These are phyloP conservation scores for Vitis hybrid DNA, from an alignment of 177 flowering plant species.

Conservation along the genomic window DNA sequence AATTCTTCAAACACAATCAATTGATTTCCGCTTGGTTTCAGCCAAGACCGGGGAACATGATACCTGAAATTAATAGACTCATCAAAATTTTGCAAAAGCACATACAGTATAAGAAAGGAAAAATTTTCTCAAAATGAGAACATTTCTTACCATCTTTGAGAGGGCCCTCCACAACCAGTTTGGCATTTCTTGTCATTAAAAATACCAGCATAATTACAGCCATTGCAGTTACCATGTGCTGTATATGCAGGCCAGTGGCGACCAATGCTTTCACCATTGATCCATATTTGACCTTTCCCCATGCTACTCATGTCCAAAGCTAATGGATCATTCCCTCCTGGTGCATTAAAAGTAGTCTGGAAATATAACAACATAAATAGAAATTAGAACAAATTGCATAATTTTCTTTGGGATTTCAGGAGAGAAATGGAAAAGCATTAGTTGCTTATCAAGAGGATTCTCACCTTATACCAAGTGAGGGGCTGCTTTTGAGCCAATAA, in stretches of 20 bases:
- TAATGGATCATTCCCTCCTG: slow-evolving; percentile 73
- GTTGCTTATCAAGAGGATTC: neutral
- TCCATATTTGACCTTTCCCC: slow-evolving; percentile 97
- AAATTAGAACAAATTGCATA: neutral
- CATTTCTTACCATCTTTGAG: slow-evolving; percentile 81
- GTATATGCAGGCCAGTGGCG: slow-evolving; percentile 89
- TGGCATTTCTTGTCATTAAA: slow-evolving; percentile 73
- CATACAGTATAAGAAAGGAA: neutral
- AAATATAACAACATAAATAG: slow-evolving; percentile 11
- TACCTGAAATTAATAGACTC: slow-evolving; percentile 51
- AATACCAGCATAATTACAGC: slow-evolving; percentile 71
- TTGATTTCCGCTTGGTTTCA: slow-evolving; percentile 53
- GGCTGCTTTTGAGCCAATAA: slow-evolving; percentile 57
- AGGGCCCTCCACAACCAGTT: slow-evolving; percentile 76
- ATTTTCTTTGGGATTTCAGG: neutral
- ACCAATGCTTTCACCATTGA: slow-evolving; percentile 85
- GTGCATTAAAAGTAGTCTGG: slow-evolving; percentile 74
- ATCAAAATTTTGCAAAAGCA: neutral
- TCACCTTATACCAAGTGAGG: slow-evolving; percentile 86
- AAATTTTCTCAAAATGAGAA: neutral
- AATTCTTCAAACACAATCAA: slow-evolving; percentile 76
- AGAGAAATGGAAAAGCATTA: neutral
- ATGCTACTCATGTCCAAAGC: slow-evolving; percentile 89
- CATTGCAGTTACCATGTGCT: slow-evolving; percentile 66
- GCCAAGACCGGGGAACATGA: slow-evolving; percentile 83